Evolutionary conservation across 176 grass and related monocot species (phyloP).

Genomic region (Aegilops umbellulata): DNA sequence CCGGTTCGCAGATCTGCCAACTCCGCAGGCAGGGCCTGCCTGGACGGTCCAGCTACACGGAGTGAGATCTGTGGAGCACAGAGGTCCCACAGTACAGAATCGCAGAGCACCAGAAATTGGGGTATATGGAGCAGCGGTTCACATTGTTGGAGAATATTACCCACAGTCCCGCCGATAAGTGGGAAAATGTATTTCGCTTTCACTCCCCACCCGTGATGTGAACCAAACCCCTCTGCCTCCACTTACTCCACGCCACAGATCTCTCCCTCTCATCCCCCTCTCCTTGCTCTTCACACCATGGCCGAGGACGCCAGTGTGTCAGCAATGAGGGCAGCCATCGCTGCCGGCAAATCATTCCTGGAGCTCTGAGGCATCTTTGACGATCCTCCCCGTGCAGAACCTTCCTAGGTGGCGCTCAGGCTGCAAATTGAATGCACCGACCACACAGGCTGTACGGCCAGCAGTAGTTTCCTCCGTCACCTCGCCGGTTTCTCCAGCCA

Average conservation of each 20-base stretch:
- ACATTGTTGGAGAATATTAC: background rate
- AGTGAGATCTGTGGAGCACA: background rate
- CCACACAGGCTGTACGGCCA: background rate
- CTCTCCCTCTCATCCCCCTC: background rate
- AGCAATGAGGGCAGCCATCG: background rate
- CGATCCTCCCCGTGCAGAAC: background rate
- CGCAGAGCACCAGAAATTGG: background rate
- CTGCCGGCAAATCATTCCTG: background rate
- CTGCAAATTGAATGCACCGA: background rate
- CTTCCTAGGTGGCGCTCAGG: background rate
- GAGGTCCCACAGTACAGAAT: background rate
- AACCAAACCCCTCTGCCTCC: background rate
- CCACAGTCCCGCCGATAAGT: background rate
- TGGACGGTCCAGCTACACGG: background rate
- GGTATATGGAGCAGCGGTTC: background rate
- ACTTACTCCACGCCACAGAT: background rate
- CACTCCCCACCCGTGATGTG: background rate
- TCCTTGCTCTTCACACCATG: background rate
- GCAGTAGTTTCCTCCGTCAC: background rate
- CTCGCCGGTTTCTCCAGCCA: background rate
- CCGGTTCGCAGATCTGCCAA: background rate
- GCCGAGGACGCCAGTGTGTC: background rate
- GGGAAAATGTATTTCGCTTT: background rate
- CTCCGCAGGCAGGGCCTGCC: background rate
- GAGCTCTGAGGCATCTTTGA: background rate